Evolutionary conservation across 106 monocot genomes (phyloP).

Genomic region (Dendrobium officinale): DNA sequence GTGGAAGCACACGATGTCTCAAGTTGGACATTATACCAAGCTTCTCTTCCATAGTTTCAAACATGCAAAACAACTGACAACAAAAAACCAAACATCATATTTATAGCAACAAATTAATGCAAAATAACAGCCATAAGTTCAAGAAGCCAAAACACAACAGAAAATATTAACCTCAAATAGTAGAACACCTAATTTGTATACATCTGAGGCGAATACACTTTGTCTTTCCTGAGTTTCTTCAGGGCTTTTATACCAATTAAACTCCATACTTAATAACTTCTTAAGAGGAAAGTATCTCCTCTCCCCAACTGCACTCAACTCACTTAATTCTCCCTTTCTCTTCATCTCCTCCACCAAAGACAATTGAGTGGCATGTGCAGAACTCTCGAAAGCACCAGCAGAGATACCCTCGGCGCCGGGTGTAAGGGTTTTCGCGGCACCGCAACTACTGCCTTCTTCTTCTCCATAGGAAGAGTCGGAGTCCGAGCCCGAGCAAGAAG

Average conservation of each 20-base stretch:
- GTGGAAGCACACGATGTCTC: constrained; percentile 82
- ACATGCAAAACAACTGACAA: constrained; percentile 61
- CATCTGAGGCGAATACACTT: constrained; percentile 62
- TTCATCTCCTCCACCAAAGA: not conserved
- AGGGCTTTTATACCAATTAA: constrained; percentile 81
- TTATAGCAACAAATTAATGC: not conserved
- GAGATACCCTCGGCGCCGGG: not conserved
- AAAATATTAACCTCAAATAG: constrained; percentile 72
- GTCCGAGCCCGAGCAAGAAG: constrained; percentile 71
- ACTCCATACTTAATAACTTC: constrained; percentile 58
- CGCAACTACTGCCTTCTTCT: not conserved
- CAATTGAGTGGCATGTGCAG: too few relatives aligned
- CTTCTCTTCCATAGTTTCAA: constrained; percentile 70
- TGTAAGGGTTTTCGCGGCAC: too few relatives aligned
- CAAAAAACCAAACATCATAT: not conserved
- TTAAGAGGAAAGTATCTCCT: constrained; percentile 47
- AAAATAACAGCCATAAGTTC: not conserved
- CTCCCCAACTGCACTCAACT: constrained; percentile 8
- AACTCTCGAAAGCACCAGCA: too few relatives aligned
- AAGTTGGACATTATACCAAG: constrained; percentile 70
- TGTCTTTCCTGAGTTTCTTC: constrained; percentile 54
- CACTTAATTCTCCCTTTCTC: not conserved
- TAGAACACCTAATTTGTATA: constrained; percentile 79
- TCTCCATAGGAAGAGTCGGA: constrained; percentile 16
- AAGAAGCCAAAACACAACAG: not conserved